These are phyloP conservation scores for Atractiella rhizophila DNA, from an alignment of 768 basidiomycete genomes.

Conservation along the genomic window DNA sequence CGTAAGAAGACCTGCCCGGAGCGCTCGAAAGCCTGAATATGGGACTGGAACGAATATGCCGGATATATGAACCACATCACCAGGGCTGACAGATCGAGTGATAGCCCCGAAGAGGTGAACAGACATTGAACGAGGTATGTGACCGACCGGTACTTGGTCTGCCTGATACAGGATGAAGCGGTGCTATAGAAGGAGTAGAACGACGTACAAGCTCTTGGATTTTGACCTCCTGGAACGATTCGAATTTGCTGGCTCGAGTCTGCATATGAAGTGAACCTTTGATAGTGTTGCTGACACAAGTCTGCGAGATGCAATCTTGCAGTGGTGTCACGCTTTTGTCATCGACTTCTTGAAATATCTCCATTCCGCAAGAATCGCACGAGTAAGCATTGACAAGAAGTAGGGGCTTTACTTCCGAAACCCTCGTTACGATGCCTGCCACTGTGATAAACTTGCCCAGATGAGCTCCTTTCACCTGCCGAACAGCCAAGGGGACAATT, in stretches of 20 bases:
- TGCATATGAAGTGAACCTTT: constrained; percentile 92
- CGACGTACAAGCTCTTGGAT: constrained; percentile 81
- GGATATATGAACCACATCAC: constrained; percentile 83
- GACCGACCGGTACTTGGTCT: constrained; percentile 96
- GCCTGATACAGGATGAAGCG: constrained; percentile 30
- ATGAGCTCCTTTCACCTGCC: constrained; percentile 59
- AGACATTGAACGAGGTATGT: constrained; percentile 96
- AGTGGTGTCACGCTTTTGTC: constrained; percentile 76
- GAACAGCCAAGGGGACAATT: constrained; percentile 51
- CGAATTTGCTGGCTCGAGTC: constrained; percentile 85
- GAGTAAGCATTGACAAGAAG: constrained; percentile 86
- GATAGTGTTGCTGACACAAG: constrained; percentile 63
- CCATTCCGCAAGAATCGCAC: constrained; percentile 90
- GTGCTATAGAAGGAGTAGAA: background rate
- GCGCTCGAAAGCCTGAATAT: constrained; percentile 88
- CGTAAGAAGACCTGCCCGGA: constrained; percentile 83
- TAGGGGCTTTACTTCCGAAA: constrained; percentile 94
- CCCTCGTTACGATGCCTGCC: constrained; percentile 90
- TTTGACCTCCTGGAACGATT: constrained; percentile 93
- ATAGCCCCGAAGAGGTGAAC: constrained; percentile 75
- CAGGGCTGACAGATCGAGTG: constrained; percentile 75
- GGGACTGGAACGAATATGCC: constrained; percentile 93
- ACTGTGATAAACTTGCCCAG: constrained; percentile 88
- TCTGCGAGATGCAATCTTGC: constrained; percentile 52
- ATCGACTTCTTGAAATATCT: constrained; percentile 92